Base-by-base conservation (phyloP, 495 filamentous ascomycete genomes). In the Penicillium riverlandense region DNA sequence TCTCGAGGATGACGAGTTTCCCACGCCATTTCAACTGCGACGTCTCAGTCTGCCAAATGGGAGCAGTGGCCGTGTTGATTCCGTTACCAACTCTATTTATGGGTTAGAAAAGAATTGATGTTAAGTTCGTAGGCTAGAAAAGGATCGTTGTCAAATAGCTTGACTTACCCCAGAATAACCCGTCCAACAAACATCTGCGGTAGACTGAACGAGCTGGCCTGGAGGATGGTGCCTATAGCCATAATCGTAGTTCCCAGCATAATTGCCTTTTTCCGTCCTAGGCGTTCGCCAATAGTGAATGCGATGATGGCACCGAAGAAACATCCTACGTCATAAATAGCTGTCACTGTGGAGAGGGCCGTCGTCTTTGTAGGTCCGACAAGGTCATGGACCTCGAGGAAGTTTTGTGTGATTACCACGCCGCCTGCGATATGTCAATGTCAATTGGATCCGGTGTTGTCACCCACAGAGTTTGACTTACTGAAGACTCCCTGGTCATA, bases 101-200 rank as follows among this genome's bases (percentile, higher is more conserved):
- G 7, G 22, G 22, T 22, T 22, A 22, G 22, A 22, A 16, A 22
- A 6, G 22, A 22, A 22, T 4, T 22, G 22, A 4, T 22, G 22
- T 22, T 22, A 3, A 22, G 22, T 22, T 22, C 22, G 22, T 22
- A 22, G 2, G 22, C 22, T 22, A 22, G 22, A 22, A 22, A 22
- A 4, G 22, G 22, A 22, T 6, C 22, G 22, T 4, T 22, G 22
- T 22, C 22, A 6, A 22, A 4, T 22, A 4, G 22, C 22, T 22
- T 22, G 2, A 44, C 48, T 46, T 37, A 59, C 55, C 75, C 53
- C 31, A 66, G 65, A 2, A 83, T 57, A 29, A 79, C 69, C 35
- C 79, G 70, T 1, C 77, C 82, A 15, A 83, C 70, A 47, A 86
- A 78, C 69, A 85, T 83, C 49, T 83, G 80, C 4, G 72, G 52